Conservation (phyloP, 129 eudicot species). For the Flaveria linearis region DNA sequence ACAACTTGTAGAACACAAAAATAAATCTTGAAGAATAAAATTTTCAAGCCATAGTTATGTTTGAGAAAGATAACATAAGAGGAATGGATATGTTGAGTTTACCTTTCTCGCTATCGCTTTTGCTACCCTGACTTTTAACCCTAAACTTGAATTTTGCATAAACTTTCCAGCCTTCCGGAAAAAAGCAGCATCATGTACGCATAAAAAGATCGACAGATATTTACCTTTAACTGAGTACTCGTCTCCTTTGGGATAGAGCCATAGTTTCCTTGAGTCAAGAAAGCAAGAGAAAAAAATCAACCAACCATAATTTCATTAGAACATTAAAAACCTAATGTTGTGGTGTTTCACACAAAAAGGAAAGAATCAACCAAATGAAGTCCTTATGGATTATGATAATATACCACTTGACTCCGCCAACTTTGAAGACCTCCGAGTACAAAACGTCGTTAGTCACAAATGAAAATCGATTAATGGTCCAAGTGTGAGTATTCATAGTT, state of each 20-base stretch:
- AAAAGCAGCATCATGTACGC: background rate
- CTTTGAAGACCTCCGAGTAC: constrained; percentile 27
- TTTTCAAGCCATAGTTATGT: no score
- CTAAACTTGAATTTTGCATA: constrained; percentile 25
- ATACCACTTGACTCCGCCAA: constrained; percentile 35
- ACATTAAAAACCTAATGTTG: background rate
- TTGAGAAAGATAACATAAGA: no score
- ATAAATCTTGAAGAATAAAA: no score
- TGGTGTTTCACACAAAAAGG: background rate
- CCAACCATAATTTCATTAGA: no score
- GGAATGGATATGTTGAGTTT: background rate
- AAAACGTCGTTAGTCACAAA: background rate
- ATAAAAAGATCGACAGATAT: background rate
- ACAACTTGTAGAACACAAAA: background rate
- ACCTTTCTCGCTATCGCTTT: background rate
- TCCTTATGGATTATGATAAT: background rate
- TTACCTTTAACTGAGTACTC: background rate
- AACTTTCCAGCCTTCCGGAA: constrained; percentile 30
- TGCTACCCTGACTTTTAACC: background rate
- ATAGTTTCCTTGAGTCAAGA: constrained; percentile 8
- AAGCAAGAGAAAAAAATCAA: background rate
- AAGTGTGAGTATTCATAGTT: constrained; percentile 18
- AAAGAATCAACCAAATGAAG: no score
- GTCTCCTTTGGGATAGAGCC: constrained; percentile 15
- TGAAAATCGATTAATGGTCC: constrained; percentile 28